These are phyloP conservation scores for Myxozyma vanderwaltii DNA, from an alignment of 805 yeast species.

Conservation along the genomic window DNA sequence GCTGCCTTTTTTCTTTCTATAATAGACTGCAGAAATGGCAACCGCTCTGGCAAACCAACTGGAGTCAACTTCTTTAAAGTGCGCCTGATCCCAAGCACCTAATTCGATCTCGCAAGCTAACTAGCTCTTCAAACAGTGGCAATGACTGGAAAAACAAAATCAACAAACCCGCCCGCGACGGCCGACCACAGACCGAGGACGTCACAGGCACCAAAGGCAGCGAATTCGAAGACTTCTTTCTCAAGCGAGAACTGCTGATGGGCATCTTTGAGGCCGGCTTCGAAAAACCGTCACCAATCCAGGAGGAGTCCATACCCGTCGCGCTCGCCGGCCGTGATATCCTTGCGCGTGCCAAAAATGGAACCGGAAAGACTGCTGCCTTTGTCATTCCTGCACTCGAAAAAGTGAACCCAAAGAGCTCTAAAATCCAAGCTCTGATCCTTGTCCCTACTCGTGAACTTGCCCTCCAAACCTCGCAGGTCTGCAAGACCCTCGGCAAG, in stretches of 20 bases:
- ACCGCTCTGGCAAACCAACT: conserved; percentile 29
- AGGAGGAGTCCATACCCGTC: conserved; percentile 94
- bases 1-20: too few relatives aligned
- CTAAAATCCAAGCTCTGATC: conserved; percentile 87
- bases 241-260: conserved; percentile 92
- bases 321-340: conserved; percentile 95
- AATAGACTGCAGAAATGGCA: conserved; percentile 14
- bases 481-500: conserved; percentile 91
- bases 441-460: conserved; percentile 97
- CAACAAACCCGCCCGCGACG: conserved; percentile 78
- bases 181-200: conserved; percentile 91
- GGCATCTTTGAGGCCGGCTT: conserved; percentile 99
- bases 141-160: conserved; percentile 72
- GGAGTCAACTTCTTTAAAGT: conserved; percentile 22
- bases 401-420: conserved; percentile 77
- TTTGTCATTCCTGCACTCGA: conserved; percentile 92
- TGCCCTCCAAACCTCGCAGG: conserved; percentile 96
- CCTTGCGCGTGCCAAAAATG: conserved; percentile 96
- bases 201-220: conserved; percentile 88
- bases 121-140: conserved; percentile 29
- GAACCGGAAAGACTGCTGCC: conserved; percentile 98
- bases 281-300: conserved; percentile 97
- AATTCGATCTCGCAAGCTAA: background rate
- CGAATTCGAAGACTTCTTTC: conserved; percentile 85
- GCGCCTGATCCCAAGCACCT: background rate